phyloP scores from a whole-genome alignment of 1,284 basidiomycete species.

The Mrakiaceae sp. region DNA sequence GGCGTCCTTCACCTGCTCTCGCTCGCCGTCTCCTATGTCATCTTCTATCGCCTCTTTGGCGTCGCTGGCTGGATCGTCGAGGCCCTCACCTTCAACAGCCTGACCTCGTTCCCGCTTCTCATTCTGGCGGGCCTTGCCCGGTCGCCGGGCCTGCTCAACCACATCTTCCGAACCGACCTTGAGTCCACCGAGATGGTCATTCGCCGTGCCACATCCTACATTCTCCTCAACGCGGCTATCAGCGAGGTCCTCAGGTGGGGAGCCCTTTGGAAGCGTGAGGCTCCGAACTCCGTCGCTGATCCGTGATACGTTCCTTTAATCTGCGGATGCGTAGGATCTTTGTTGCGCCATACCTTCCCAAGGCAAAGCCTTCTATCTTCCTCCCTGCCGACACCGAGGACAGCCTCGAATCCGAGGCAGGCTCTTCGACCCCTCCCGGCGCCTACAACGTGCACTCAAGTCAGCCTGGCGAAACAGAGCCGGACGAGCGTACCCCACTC shows the following conservation, averaged over 20 bases:
- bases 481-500: slow-evolving; percentile 10
- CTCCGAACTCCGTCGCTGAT: too few species aligned
- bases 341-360: neutral
- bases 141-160: neutral
- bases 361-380: neutral
- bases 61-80: slow-evolving; percentile 27
- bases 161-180: slow-evolving; percentile 3
- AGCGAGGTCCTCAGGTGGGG: slow-evolving; percentile 3
- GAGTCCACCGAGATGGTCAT: neutral
- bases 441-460: neutral
- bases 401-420: neutral
- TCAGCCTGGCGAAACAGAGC: neutral
- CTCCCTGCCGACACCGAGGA: neutral
- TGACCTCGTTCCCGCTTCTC: slow-evolving; percentile 28
- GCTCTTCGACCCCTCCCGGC: neutral
- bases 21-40: slow-evolving; percentile 19
- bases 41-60: slow-evolving; percentile 22
- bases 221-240: slow-evolving; percentile 11
- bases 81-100: slow-evolving; percentile 28
- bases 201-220: slow-evolving; percentile 9
- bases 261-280: too few species aligned
- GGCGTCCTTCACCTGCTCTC: slow-evolving; percentile 26
- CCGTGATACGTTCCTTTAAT: too few species aligned
- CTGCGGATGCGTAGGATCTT: too few species aligned
- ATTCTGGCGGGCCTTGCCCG: slow-evolving; percentile 23